Evolutionary conservation across 345 rosid genomes (phyloP).

Genomic region (Streptanthus diversifolius): DNA sequence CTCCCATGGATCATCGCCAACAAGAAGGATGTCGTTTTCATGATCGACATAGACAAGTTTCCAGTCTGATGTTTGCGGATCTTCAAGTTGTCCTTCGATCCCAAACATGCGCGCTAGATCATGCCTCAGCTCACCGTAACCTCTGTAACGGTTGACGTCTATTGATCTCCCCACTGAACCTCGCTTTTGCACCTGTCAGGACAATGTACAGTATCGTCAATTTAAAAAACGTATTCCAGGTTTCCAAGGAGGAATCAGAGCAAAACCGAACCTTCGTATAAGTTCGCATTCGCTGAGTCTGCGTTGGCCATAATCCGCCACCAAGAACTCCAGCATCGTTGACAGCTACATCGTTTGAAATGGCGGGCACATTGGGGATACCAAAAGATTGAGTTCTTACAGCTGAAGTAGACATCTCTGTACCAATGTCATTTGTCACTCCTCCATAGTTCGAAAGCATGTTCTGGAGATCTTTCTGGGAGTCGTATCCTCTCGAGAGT

Average conservation of each 20-base stretch:
- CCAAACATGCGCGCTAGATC: slow-evolving; percentile 97
- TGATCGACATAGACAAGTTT: slow-evolving; percentile 91
- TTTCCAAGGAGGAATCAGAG: slow-evolving; percentile 1
- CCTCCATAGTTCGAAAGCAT: slow-evolving; percentile 80
- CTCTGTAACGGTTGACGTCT: slow-evolving; percentile 84
- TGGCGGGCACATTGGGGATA: slow-evolving; percentile 72
- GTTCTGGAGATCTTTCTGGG: slow-evolving; percentile 94
- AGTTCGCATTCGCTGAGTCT: slow-evolving; percentile 86
- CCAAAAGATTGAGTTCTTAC: slow-evolving; percentile 90
- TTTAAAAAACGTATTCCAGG: not conserved
- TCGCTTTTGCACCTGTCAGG: slow-evolving; percentile 82
- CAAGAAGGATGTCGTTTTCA: slow-evolving; percentile 90
- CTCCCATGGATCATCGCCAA: slow-evolving; percentile 99
- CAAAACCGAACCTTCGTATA: slow-evolving; percentile 71
- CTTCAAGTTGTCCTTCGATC: slow-evolving; percentile 93
- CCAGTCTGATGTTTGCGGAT: slow-evolving; percentile 91
- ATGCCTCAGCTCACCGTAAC: slow-evolving; percentile 74
- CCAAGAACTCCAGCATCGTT: slow-evolving; percentile 72
- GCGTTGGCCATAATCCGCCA: slow-evolving; percentile 79
- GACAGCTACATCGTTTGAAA: slow-evolving; percentile 69
- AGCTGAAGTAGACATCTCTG: slow-evolving; percentile 85
- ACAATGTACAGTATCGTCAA: slow-evolving; percentile 2
- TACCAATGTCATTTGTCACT: slow-evolving; percentile 74
- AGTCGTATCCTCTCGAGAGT: slow-evolving; percentile 80
- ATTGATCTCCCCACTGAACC: slow-evolving; percentile 98